Evolutionary conservation across 2,329 filamentous ascomycete species (phyloP).

Genomic region (Macrophomina pseudophaseolina): DNA sequence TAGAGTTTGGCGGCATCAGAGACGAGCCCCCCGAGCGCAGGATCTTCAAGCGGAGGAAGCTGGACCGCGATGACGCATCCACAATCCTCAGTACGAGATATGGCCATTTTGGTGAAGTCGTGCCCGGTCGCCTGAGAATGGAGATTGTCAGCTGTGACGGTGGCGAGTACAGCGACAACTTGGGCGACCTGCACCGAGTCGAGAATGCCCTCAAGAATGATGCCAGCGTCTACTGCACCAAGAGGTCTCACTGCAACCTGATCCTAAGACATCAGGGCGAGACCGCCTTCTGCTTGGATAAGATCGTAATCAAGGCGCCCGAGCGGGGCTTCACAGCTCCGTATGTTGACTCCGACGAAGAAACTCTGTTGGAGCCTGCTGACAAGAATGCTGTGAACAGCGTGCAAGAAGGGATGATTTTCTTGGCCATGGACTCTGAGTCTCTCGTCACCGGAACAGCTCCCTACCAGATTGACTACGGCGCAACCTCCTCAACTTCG

Average conservation of each 20-base stretch:
- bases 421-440: conserved; percentile 83
- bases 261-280: conserved; percentile 80
- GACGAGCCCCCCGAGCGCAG: background rate
- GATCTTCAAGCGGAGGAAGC: conserved; percentile 44
- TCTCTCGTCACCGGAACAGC: conserved; percentile 75
- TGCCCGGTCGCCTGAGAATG: conserved; percentile 80
- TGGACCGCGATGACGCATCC: conserved; percentile 42
- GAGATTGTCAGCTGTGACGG: conserved; percentile 90
- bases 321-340: conserved; percentile 81
- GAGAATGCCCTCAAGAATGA: conserved; percentile 87
- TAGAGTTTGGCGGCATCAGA: conserved; percentile 13
- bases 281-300: conserved; percentile 81
- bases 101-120: conserved; percentile 85
- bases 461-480: conserved; percentile 73
- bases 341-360: conserved; percentile 59
- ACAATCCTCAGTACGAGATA: conserved; percentile 67
- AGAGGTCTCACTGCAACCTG: conserved; percentile 85
- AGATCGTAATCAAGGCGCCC: conserved; percentile 86
- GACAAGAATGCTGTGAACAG: conserved; percentile 52
- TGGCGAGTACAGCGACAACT: conserved; percentile 65
- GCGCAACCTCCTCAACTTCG: conserved; percentile 29
- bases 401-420: conserved; percentile 89
- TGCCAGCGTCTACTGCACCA: conserved; percentile 85
- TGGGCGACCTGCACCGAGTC: conserved; percentile 49
- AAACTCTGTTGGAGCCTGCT: conserved; percentile 34